These are phyloP conservation scores for Rhodamnia rubescens DNA, from an alignment of 345 rosid species.

Conservation along the genomic window DNA sequence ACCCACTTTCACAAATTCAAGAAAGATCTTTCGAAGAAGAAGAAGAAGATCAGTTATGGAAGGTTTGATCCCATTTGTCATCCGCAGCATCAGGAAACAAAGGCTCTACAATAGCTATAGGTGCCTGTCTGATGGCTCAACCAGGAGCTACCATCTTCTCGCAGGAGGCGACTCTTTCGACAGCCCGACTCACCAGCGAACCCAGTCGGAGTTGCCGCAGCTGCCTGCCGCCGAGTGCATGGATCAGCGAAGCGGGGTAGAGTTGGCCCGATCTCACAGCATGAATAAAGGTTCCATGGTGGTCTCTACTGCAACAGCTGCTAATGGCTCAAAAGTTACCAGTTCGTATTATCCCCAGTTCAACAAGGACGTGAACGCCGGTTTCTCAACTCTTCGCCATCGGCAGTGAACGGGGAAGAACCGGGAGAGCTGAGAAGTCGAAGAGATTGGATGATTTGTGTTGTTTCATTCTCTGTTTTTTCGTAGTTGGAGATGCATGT, in stretches of 20 bases:
- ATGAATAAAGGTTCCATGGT: not conserved
- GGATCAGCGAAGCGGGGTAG: not conserved
- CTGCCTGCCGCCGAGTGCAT: not conserved
- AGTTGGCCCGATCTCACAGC: not conserved
- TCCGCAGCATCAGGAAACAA: conserved; percentile 33
- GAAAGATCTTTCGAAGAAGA: not conserved
- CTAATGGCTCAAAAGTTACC: not conserved
- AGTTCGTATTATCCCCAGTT: not conserved
- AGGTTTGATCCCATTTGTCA: conserved; percentile 58
- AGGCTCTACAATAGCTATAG: conserved; percentile 5
- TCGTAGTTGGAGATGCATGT: not conserved
- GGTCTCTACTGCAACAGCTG: not conserved
- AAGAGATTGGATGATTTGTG: not conserved
- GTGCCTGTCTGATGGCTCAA: conserved; percentile 29
- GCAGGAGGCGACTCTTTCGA: conserved; percentile 14
- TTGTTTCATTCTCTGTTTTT: not conserved
- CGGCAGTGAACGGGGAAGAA: not conserved
- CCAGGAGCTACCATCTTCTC: conserved; percentile 51
- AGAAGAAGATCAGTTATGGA: conserved; percentile 25
- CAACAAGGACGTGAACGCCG: not conserved
- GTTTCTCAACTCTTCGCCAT: not conserved
- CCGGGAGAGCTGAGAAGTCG: not conserved
- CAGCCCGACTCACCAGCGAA: conserved; percentile 16
- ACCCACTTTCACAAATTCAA: not conserved
- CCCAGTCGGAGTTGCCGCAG: not conserved